Conservation (phyloP, 345 rosid genomes). For the Gossypium australe region DNA sequence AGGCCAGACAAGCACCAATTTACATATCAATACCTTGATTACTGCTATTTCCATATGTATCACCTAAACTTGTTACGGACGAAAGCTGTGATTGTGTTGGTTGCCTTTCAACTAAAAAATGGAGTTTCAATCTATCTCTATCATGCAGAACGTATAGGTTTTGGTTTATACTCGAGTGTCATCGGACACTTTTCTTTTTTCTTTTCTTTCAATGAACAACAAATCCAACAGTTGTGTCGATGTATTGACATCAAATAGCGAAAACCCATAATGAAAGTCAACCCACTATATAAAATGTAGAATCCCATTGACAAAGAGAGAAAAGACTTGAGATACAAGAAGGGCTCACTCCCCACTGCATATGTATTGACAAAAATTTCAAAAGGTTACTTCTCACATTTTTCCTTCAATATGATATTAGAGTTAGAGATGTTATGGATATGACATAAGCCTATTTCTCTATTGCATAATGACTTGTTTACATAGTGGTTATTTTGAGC, state of each 20-base stretch:
- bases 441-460: too few species aligned
- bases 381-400: neutral
- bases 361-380: neutral
- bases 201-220: neutral
- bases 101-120: constrained; percentile 65
- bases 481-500: too few species aligned
- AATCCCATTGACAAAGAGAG: too few species aligned
- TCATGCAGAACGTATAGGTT: constrained; percentile 50
- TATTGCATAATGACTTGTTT: too few species aligned
- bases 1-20: neutral
- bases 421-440: too few species aligned
- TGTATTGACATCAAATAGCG: neutral
- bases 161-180: constrained; percentile 25
- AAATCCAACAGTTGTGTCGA: neutral
- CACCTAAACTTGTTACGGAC: constrained; percentile 48
- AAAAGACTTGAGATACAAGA: neutral
- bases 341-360: neutral
- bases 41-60: constrained; percentile 38
- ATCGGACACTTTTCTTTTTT: too few species aligned
- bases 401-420: neutral
- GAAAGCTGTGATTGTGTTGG: constrained; percentile 49
- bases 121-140: constrained; percentile 14
- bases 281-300: neutral
- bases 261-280: neutral
- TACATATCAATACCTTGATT: constrained; percentile 33